Base-by-base conservation (phyloP, 495 filamentous ascomycete species). In the Lepidopterella palustris region DNA sequence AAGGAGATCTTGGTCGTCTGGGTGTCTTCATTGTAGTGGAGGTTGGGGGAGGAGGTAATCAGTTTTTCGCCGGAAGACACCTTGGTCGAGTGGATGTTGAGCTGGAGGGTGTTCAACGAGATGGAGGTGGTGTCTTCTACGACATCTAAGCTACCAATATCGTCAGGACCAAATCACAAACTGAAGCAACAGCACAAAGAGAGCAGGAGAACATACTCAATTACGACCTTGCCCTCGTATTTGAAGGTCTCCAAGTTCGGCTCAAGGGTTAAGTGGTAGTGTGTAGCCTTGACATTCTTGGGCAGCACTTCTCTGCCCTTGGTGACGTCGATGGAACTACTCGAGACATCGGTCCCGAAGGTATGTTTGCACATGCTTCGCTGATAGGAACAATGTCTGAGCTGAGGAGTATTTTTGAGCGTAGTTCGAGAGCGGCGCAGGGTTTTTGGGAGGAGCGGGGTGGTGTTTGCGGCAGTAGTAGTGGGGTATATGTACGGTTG, bases 111-210 rank as follows among this genome's bases (percentile, higher is more conserved):
- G 73, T 98, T 95, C 62, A 98, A 82, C 32, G 90, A 84, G 68
- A 98, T 85, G 24, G 88, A 90, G 63, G 78, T 89, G 61, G 89
- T 87, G 64, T 93, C 87, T 69, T 96, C 89, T 58, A 79, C 78
- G 32, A 97, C 86, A 68, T 96, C 87, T 66, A 98, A 83, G 64
- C 71, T 72, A 31, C 45, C 26, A 2, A 24, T 24, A 47, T 18
- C 45, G 48, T 55, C 20, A 61, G 50, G n/a, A n/a, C n/a, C n/a
- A n/a, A n/a, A n/a, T n/a, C n/a, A 23, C 27, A 11, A n/a, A 1
- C 52, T 24, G 2, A 20, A 20, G 15, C 45, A 52, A 26, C n/a
- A 45, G 47, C 20, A 31, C 21, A 31, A 48, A n/a, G n/a, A n/a
- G n/a, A n/a, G n/a, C 54, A 57, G 6, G 9, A 40, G 1, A 27